Evolutionary conservation across 352 stramenopile species (phyloP).

Genomic region (Phytophthora cactorum): DNA sequence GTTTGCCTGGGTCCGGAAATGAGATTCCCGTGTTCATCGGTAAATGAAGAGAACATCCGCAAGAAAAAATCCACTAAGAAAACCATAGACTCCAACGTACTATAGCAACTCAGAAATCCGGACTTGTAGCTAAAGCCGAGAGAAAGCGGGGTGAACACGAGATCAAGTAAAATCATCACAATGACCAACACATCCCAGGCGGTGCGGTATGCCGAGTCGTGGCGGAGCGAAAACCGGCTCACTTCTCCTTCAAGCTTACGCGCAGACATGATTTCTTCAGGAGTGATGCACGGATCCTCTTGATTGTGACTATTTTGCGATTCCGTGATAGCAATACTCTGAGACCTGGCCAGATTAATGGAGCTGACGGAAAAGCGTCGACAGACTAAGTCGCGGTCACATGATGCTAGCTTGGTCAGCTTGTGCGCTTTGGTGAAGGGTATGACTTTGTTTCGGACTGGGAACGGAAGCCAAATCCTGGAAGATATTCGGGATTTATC

Average conservation of each 20-base stretch:
- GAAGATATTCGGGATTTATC: not conserved
- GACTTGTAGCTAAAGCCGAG: constrained; percentile 57
- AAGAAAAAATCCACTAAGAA: constrained; percentile 67
- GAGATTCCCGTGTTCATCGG: constrained; percentile 50
- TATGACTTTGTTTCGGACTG: constrained; percentile 9
- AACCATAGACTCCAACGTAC: constrained; percentile 38
- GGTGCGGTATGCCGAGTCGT: constrained; percentile 46
- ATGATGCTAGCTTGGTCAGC: not conserved
- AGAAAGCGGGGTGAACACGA: constrained; percentile 60
- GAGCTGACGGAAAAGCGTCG: constrained; percentile 55
- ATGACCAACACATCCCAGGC: constrained; percentile 63
- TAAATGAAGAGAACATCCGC: constrained; percentile 62
- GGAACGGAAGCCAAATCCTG: constrained; percentile 8
- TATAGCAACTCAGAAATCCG: constrained; percentile 33
- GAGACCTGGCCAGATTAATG: constrained; percentile 26
- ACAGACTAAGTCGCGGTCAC: constrained; percentile 25
- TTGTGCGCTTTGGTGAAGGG: constrained; percentile 5
- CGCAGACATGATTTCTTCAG: constrained; percentile 51
- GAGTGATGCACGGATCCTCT: not conserved
- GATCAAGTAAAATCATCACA: constrained; percentile 54
- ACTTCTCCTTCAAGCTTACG: constrained; percentile 44
- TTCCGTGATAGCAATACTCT: constrained; percentile 15
- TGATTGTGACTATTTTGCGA: not conserved
- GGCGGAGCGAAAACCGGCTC: constrained; percentile 50
- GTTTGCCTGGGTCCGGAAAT: constrained; percentile 57